Evolutionary conservation across 2,329 filamentous ascomycete species (phyloP).

Genomic region (Macrophomina tecta): DNA sequence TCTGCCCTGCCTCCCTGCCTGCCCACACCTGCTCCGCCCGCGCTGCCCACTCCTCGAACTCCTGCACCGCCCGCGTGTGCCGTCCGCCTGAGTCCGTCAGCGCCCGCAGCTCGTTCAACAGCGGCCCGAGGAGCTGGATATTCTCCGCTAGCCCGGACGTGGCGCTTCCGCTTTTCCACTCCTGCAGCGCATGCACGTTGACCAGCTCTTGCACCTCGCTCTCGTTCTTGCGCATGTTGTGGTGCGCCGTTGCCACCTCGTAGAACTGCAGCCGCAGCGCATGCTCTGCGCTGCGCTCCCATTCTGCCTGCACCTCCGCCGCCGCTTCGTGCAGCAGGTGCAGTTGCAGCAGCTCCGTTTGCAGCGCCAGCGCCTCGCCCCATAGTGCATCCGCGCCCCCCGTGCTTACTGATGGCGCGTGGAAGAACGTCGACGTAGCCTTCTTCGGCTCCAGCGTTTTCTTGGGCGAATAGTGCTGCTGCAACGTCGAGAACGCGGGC

Average conservation of each 20-base stretch:
- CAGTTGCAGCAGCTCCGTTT: constrained; percentile 47
- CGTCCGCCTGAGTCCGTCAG: constrained; percentile 43
- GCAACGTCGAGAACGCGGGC: constrained; percentile 43
- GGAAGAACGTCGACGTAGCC: constrained; percentile 43
- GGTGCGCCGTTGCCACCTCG: constrained; percentile 44
- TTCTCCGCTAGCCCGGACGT: constrained; percentile 41
- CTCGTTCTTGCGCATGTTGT: constrained; percentile 44
- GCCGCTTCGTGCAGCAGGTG: constrained; percentile 43
- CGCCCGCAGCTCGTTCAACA: constrained; percentile 44
- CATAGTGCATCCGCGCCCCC: constrained; percentile 32
- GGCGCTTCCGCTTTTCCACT: constrained; percentile 40
- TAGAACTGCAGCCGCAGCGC: constrained; percentile 42
- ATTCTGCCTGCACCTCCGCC: constrained; percentile 35
- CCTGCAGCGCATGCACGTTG: constrained; percentile 43
- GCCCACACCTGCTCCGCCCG: constrained; percentile 39
- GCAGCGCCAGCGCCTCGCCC: constrained; percentile 40
- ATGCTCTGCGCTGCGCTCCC: constrained; percentile 43
- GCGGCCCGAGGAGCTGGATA: constrained; percentile 43
- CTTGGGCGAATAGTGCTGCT: constrained; percentile 49
- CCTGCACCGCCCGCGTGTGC: constrained; percentile 37
- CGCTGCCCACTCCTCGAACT: constrained; percentile 42
- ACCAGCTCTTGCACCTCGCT: constrained; percentile 43
- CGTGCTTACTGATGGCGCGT: constrained; percentile 35
- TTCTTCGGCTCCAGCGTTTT: constrained; percentile 35
- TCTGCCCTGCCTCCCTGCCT: constrained; percentile 30